Evolutionary conservation across 139 green algal genomes (phyloP).

Genomic region (Microglena sp.): DNA sequence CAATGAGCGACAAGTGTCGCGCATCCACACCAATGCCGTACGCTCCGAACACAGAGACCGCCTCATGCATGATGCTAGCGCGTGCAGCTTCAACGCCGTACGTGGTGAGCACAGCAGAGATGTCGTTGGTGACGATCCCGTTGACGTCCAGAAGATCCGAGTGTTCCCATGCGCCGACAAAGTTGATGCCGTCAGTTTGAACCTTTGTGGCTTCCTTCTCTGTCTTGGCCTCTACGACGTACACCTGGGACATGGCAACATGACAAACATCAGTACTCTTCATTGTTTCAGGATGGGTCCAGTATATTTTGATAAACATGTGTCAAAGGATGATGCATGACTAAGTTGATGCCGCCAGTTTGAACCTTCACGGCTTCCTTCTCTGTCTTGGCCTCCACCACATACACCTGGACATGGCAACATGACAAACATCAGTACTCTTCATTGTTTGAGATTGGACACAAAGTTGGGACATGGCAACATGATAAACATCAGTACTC

Average conservation of each 20-base stretch:
- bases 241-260: constrained; percentile 35
- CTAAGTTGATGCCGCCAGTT: not conserved
- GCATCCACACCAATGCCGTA: constrained; percentile 96
- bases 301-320: not conserved
- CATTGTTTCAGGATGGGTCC: not conserved
- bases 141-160: constrained; percentile 57
- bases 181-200: constrained; percentile 94
- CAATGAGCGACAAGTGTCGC: constrained; percentile 88
- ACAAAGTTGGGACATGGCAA: not conserved
- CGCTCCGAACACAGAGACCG: constrained; percentile 78
- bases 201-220: constrained; percentile 32
- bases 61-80: constrained; percentile 78
- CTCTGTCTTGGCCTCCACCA: constrained; percentile 50
- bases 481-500: not conserved
- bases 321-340: not conserved
- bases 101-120: constrained; percentile 35
- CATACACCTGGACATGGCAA: too few species aligned
- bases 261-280: not conserved
- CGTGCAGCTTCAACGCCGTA: constrained; percentile 94
- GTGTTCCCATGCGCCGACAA: constrained; percentile 45
- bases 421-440: too few species aligned
- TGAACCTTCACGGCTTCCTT: constrained; percentile 32
- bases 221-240: constrained; percentile 60
- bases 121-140: constrained; percentile 77
- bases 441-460: too few species aligned